phyloP scores from a whole-genome alignment of 352 stramenopile species.

The Nannochloropsis limnetica region DNA sequence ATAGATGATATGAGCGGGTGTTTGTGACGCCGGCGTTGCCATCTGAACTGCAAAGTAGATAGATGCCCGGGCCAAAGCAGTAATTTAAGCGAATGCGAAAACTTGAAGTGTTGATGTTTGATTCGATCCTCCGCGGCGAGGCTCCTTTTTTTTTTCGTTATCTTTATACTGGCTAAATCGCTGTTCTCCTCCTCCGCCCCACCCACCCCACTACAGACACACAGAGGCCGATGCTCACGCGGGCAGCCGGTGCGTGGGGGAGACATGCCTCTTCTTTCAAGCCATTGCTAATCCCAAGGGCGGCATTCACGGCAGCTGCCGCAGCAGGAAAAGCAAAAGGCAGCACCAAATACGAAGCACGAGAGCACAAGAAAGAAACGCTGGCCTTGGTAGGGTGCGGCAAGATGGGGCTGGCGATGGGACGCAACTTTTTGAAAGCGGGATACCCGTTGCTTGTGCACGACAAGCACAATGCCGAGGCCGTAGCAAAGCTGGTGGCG shows the following conservation, averaged over 20 bases:
- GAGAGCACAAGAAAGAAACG: neutral
- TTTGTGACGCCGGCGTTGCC: neutral
- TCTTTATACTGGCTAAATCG: neutral
- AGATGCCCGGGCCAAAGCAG: neutral
- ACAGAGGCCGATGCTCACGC: neutral
- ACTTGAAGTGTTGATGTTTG: neutral
- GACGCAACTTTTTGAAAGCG: neutral
- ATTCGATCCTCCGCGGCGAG: neutral
- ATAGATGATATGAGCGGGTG: neutral
- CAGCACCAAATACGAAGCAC: neutral
- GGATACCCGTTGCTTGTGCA: neutral
- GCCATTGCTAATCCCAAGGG: no score
- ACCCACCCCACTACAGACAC: neutral
- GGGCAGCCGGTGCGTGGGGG: neutral
- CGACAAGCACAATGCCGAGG: conserved; percentile 24
- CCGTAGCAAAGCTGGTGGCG: neutral
- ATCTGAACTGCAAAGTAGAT: neutral
- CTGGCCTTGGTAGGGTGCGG: conserved; percentile 21
- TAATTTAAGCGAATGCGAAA: neutral
- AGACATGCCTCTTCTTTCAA: neutral
- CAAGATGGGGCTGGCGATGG: conserved; percentile 21
- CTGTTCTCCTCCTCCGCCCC: neutral
- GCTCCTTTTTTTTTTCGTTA: neutral
- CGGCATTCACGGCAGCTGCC: neutral
- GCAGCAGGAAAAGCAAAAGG: neutral